Evolutionary conservation across 2,329 filamentous ascomycete species (phyloP), one percentile per base, ranked within the genome.

Genomic region (Apiospora saccharicola): DNA sequence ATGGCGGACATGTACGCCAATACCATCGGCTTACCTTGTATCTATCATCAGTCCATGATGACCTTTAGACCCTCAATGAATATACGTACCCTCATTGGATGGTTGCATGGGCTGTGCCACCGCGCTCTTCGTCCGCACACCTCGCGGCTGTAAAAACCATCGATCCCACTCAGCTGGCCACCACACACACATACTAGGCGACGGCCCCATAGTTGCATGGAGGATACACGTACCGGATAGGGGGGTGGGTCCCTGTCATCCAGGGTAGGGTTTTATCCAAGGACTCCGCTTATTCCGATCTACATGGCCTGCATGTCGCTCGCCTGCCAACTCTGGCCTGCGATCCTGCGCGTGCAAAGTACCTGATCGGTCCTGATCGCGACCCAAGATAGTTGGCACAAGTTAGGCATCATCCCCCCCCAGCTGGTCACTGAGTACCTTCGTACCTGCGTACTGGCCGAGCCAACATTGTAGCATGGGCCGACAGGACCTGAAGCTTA

Each of bases 91-190:
- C 34, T 37, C 34, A 3, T 37, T 46, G 12, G 12, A 14, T 46
- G 43, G 2, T 16, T 37, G 34, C 57, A 61, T 64, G 34, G 57
- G 57, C 57, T 64, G 57, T 64, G 57, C 57, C 57, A 64, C 57
- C 30, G 57, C 57, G 57, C 57, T 41, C 51, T 53, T 41, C 19
- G 57, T 64, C 19, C 57, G 57, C 57, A 34, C 57, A 64, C 57
- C 57, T 64, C 57, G 57, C 57, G 57, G 57, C 57, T 64, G 57
- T 64, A 34, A 64, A 64, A 64, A 64, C 57, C 57, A 64, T 34
- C 57, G 12, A 41, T 37, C 34, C 34, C 57, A 64, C 30, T 30
- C 22, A 22, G 34, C 53, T 61, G 10, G 26, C 53, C 53, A 61
- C 53, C 53, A 61, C 53, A 37, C 53, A 16, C 57, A 64, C 57